Percentiles rank a stretch among this genome's conserved stretches.
These are phyloP conservation scores for Ascoidea rubescens DNA, from an alignment of 805 yeast genomes.

Conservation along the genomic window DNA sequence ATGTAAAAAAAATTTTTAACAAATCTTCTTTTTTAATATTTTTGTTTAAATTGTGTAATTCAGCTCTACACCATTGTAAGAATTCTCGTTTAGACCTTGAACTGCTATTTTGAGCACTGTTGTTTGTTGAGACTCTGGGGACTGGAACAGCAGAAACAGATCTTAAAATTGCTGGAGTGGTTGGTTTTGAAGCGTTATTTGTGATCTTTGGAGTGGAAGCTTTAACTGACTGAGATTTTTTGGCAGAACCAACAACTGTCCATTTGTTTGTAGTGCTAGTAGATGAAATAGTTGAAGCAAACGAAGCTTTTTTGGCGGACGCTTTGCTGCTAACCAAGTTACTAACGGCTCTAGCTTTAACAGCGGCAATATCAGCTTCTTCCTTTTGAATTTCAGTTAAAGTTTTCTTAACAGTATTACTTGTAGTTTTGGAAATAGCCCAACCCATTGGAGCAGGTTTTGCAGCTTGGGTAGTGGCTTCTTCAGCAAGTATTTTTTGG, in stretches of 20 bases:
- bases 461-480: slow-evolving; percentile 14
- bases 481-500: slow-evolving; percentile 12
- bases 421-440: slow-evolving; percentile 16
- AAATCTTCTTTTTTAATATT: slow-evolving; percentile 72
- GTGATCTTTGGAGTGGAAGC: slow-evolving; percentile 11
- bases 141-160: slow-evolving; percentile 20
- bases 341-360: slow-evolving; percentile 16
- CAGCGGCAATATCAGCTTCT: slow-evolving; percentile 24
- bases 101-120: slow-evolving; percentile 1
- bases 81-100: slow-evolving; percentile 34
- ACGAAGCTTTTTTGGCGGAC: slow-evolving; percentile 6
- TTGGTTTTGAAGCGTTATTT: slow-evolving; percentile 9
- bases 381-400: slow-evolving; percentile 51
- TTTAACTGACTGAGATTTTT: slow-evolving; percentile 12
- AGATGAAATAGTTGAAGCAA: slow-evolving; percentile 13
- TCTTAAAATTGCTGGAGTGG: slow-evolving; percentile 22
- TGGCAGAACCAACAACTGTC: slow-evolving; percentile 23
- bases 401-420: slow-evolving; percentile 22
- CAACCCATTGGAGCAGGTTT: slow-evolving; percentile 24
- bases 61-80: slow-evolving; percentile 56
- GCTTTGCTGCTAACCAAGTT: slow-evolving; percentile 15
- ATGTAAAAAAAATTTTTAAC: slow-evolving; percentile 61
- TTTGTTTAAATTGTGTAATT: slow-evolving; percentile 52
- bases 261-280: slow-evolving; percentile 17
- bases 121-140: slow-evolving; percentile 1